Conservation (phyloP, 2,329 filamentous ascomycete genomes). For the Aureobasidium sp. region DNA sequence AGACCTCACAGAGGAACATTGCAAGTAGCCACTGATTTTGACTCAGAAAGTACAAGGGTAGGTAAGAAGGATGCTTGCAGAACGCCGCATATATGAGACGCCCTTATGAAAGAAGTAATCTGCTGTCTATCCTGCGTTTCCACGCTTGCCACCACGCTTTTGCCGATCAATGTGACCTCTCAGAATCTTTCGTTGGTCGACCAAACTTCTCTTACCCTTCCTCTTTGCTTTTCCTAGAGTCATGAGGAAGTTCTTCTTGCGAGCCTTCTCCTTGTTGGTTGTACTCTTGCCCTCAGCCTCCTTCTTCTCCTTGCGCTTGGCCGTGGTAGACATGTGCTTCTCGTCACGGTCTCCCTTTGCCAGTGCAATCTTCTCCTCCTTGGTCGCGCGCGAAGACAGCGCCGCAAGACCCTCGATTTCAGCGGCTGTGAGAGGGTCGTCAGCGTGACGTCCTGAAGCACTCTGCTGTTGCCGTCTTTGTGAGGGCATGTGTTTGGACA, state of each 20-base stretch:
- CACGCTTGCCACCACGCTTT: constrained; percentile 74
- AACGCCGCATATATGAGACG: too few species aligned
- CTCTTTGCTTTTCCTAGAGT: constrained; percentile 90
- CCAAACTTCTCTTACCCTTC: constrained; percentile 90
- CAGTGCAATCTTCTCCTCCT: constrained; percentile 78
- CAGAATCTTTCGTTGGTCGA: constrained; percentile 72
- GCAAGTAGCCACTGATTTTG: too few species aligned
- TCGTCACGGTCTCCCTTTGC: constrained; percentile 70
- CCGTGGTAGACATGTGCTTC: constrained; percentile 70
- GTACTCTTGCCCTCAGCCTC: constrained; percentile 84
- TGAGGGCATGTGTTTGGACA: constrained; percentile 52
- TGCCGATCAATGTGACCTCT: constrained; percentile 72
- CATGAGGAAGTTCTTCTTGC: constrained; percentile 99
- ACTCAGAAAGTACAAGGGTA: too few species aligned
- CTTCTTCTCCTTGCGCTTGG: constrained; percentile 80
- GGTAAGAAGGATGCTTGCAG: too few species aligned
- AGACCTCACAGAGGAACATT: background rate
- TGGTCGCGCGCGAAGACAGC: constrained; percentile 70
- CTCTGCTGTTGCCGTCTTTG: constrained; percentile 30
- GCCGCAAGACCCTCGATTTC: constrained; percentile 82
- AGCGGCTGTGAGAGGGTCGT: constrained; percentile 82
- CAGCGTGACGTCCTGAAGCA: constrained; percentile 53
- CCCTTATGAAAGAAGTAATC: background rate
- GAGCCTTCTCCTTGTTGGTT: constrained; percentile 92
- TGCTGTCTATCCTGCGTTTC: constrained; percentile 43